Evolutionary conservation across 768 basidiomycete species (phyloP), one percentile per base, ranked within the genome.

Genomic region (Podaxis mareebaensis): DNA sequence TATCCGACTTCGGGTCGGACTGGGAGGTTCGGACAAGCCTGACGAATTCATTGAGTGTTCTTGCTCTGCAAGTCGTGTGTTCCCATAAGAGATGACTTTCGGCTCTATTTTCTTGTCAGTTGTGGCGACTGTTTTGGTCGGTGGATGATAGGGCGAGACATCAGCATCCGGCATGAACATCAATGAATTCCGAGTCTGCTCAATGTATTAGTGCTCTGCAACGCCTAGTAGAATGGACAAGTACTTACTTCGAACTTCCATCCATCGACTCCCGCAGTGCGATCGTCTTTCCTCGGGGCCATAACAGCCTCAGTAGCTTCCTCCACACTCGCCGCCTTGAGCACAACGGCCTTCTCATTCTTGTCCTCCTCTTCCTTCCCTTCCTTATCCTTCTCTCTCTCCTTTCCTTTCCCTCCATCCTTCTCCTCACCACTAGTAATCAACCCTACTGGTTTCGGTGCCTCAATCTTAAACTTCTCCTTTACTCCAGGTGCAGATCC

Each of bases 91-190:
- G 69, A 99, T 92, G 8, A 83, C 77, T 68, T 85, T 90, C 2
- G 85, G 81, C 63, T 83, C 81, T 4, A 72, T 65, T 24, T 65
- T 65, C 26, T 52, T 65, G 46, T 72, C 79, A 6, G 66, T 26
- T 39, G 73, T 61, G 56, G 75, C 68, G 3, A 70, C 70, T 52
- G 76, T 74, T 60, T 60, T 28, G 11, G 39, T 3, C n/a, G 64
- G 61, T 42, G 68, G 68, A 71, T 88, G 83, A 69, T 95, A 92
- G 1, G 94, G 92, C 22, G 90, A 86, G 51, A 85, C 80, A 72
- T 99, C 91, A 28, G 93, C 93, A 69, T 97, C 97, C 1, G 97
- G 96, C 0, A 90, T 72, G 71, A 98, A 99, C 94, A 97, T 97
- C 58, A 99, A 80, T 3, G 92, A 88, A 76, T 99, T 99, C 63